These are phyloP conservation scores for Wickerhamomyces sp. DNA, from an alignment of 1,139 yeast species.

Conservation along the genomic window DNA sequence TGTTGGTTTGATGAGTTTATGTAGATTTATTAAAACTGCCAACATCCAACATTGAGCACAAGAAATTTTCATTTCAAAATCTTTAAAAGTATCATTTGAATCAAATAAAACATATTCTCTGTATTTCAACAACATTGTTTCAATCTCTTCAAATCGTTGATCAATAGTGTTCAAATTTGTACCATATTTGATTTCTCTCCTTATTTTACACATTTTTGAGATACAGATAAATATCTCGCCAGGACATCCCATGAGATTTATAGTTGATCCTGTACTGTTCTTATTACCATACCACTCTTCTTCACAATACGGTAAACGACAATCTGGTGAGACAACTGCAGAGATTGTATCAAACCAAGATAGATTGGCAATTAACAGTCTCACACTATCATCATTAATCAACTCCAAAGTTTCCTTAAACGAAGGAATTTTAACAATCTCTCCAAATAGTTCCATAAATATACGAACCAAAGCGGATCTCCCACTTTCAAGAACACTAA, in stretches of 20 bases:
- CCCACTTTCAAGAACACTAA: conserved; percentile 48
- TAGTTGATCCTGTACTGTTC: conserved; percentile 37
- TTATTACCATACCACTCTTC: conserved; percentile 47
- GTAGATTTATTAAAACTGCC: conserved; percentile 37
- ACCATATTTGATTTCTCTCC: conserved; percentile 30
- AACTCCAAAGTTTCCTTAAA: conserved; percentile 31
- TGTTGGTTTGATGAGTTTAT: conserved; percentile 30
- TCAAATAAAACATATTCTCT: conserved; percentile 39
- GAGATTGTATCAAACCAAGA: conserved; percentile 54
- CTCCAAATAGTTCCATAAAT: conserved; percentile 43
- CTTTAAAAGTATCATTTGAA: conserved; percentile 18
- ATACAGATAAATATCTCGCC: conserved; percentile 46
- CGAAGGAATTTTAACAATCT: conserved; percentile 38
- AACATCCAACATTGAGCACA: conserved; percentile 54
- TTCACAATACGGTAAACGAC: conserved; percentile 44
- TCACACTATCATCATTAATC: conserved; percentile 40
- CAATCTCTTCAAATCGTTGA: conserved; percentile 28
- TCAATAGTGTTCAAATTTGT: conserved; percentile 12
- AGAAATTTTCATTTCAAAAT: conserved; percentile 34
- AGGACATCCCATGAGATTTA: conserved; percentile 53
- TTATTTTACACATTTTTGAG: conserved; percentile 35
- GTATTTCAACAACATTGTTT: conserved; percentile 32
- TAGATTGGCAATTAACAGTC: conserved; percentile 36
- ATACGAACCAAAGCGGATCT: conserved; percentile 43
- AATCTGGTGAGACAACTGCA: conserved; percentile 51